These are phyloP conservation scores for Candida coquimbonensis DNA, from an alignment of 805 yeast genomes.

Conservation along the genomic window DNA sequence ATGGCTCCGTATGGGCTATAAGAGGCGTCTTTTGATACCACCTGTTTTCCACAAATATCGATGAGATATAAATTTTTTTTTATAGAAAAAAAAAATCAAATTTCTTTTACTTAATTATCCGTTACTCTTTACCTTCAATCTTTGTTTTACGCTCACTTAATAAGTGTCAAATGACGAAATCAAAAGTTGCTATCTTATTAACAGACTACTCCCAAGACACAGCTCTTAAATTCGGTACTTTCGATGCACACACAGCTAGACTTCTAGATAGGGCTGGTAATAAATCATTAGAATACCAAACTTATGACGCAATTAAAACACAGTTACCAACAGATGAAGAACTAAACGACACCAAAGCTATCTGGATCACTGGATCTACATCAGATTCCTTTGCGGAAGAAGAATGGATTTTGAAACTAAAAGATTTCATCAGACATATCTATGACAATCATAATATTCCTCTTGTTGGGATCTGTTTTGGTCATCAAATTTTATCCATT, in stretches of 20 bases:
- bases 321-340: constrained; percentile 22
- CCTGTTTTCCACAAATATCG: too few relatives aligned
- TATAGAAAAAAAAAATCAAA: too few relatives aligned
- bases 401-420: constrained; percentile 36
- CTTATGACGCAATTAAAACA: constrained; percentile 31
- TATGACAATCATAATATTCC: constrained; percentile 26
- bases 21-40: too few relatives aligned
- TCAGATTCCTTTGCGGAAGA: constrained; percentile 37
- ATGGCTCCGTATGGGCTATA: too few relatives aligned
- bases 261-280: constrained; percentile 25
- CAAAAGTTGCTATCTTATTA: constrained; percentile 18
- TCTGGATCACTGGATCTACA: constrained; percentile 49
- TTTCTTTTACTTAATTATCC: not conserved
- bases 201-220: constrained; percentile 19
- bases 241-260: constrained; percentile 39
- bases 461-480: constrained; percentile 73
- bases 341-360: constrained; percentile 28
- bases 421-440: constrained; percentile 26
- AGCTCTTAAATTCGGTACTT: constrained; percentile 38
- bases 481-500: constrained; percentile 73
- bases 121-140: not conserved
- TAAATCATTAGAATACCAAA: constrained; percentile 20
- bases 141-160: not conserved
- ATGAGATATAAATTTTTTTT: too few relatives aligned
- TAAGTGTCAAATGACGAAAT: constrained; percentile 4